Percentiles rank a stretch among this genome's conserved stretches.
phyloP scores from a whole-genome alignment of 2,329 filamentous ascomycete species.

The Colletotrichum scovillei region DNA sequence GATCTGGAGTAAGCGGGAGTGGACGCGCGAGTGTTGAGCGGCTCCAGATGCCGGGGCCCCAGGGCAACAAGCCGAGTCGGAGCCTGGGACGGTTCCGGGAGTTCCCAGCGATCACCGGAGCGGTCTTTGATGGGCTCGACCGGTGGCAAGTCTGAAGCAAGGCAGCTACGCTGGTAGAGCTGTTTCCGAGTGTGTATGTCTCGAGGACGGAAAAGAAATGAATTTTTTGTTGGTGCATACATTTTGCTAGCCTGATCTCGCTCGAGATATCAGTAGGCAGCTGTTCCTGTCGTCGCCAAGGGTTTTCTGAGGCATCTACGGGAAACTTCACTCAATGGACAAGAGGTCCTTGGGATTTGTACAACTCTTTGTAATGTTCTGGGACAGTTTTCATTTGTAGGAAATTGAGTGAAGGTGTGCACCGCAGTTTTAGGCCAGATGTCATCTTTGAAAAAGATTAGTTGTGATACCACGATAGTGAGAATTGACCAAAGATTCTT shows the following conservation, averaged over 20 bases:
- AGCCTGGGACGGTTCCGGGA: not conserved
- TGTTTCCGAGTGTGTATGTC: conserved; percentile 15
- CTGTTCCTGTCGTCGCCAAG: not conserved
- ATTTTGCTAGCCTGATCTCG: conserved; percentile 10
- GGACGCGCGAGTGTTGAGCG: not conserved
- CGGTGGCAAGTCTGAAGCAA: not conserved
- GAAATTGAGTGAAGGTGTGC: conserved; percentile 7
- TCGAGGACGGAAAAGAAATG: not conserved
- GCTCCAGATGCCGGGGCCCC: not conserved
- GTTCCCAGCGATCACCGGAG: not conserved
- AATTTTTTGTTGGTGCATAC: not conserved
- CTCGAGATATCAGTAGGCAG: not conserved
- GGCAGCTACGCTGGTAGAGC: conserved; percentile 26
- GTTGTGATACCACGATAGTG: conserved; percentile 19
- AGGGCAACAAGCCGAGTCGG: not conserved
- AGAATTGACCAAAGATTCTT: not conserved
- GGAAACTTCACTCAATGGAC: not conserved
- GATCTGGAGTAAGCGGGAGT: conserved; percentile 14
- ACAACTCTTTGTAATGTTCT: conserved; percentile 1
- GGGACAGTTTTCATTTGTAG: not conserved
- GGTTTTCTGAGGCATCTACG: not conserved
- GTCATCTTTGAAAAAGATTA: not conserved
- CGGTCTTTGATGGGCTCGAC: not conserved
- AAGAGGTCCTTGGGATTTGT: not conserved
- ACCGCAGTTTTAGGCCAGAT: not conserved